phyloP scores from a whole-genome alignment of 1,284 basidiomycete species.

The Acaromyces ingoldii region DNA sequence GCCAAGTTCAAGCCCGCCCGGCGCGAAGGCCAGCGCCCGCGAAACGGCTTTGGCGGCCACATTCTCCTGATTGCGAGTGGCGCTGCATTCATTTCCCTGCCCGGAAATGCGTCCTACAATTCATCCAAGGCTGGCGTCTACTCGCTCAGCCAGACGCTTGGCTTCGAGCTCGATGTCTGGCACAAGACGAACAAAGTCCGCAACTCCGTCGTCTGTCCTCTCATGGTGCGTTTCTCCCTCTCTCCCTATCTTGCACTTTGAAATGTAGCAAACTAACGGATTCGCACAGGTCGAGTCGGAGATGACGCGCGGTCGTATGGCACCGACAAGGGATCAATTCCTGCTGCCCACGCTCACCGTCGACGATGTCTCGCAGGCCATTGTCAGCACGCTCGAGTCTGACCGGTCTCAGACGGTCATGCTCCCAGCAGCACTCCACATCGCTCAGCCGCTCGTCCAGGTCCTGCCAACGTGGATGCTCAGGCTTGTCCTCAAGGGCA shows the following conservation, averaged over 20 bases:
- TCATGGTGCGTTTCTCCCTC: conserved; percentile 16
- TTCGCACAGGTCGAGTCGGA: conserved; percentile 18
- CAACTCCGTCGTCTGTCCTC: conserved; percentile 28
- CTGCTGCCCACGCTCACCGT: conserved; percentile 27
- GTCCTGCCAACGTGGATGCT: conserved; percentile 8
- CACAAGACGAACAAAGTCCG: conserved; percentile 32
- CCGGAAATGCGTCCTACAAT: conserved; percentile 29
- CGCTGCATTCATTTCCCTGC: conserved; percentile 27
- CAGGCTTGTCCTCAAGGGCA: not conserved
- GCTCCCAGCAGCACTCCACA: conserved; percentile 19
- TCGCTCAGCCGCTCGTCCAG: conserved; percentile 12
- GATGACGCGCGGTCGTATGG: conserved; percentile 37
- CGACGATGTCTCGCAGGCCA: conserved; percentile 24
- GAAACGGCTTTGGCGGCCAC: conserved; percentile 33
- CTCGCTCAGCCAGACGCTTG: conserved; percentile 23
- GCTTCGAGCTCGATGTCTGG: conserved; percentile 25
- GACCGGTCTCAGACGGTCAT: conserved; percentile 25
- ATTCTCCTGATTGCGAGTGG: conserved; percentile 34
- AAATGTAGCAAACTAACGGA: not conserved
- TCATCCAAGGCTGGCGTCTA: conserved; percentile 31
- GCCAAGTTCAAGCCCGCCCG: not conserved
- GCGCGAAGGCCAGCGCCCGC: conserved; percentile 14
- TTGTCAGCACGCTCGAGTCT: conserved; percentile 23
- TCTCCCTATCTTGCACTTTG: not conserved
- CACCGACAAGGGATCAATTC: conserved; percentile 29